Conservation (phyloP, 345 rosid genomes). For the Sapria himalayana region DNA sequence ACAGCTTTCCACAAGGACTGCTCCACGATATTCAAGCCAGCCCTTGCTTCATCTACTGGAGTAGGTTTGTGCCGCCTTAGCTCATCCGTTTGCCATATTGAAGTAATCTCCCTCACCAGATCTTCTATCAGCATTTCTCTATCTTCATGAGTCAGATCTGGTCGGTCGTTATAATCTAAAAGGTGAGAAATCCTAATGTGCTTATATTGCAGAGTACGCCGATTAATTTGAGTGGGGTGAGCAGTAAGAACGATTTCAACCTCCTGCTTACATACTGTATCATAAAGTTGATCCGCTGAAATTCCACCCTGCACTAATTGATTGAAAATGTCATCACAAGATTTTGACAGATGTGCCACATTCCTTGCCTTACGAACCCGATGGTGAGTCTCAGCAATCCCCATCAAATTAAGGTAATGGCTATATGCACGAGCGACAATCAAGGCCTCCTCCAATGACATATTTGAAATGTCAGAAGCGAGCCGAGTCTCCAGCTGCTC, state of each 20-base stretch:
- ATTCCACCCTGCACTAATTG: slow-evolving; percentile 68
- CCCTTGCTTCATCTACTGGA: slow-evolving; percentile 88
- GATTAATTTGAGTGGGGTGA: slow-evolving; percentile 93
- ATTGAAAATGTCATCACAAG: slow-evolving; percentile 78
- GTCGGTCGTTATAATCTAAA: slow-evolving; percentile 62
- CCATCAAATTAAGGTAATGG: slow-evolving; percentile 86
- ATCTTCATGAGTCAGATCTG: slow-evolving; percentile 85
- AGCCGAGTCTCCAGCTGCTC: slow-evolving; percentile 71
- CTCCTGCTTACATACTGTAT: slow-evolving; percentile 82
- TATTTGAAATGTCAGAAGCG: slow-evolving; percentile 51
- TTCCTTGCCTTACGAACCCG: slow-evolving; percentile 50
- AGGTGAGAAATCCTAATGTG: slow-evolving; percentile 90
- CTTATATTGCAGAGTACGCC: slow-evolving; percentile 87
- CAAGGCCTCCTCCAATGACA: slow-evolving; percentile 78
- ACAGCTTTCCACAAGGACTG: slow-evolving; percentile 94
- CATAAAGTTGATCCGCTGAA: slow-evolving; percentile 56
- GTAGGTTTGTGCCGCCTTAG: slow-evolving; percentile 89
- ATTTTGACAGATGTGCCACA: slow-evolving; percentile 39
- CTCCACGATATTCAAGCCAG: slow-evolving; percentile 92
- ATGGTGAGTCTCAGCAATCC: slow-evolving; percentile 90
- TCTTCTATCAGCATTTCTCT: slow-evolving; percentile 80
- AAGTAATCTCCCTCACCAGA: slow-evolving; percentile 86
- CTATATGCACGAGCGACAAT: slow-evolving; percentile 78
- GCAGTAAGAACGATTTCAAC: slow-evolving; percentile 97
- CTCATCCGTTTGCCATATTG: slow-evolving; percentile 94